These are phyloP conservation scores for Phytophthora capsici DNA, from an alignment of 352 stramenopile genomes.

Conservation along the genomic window DNA sequence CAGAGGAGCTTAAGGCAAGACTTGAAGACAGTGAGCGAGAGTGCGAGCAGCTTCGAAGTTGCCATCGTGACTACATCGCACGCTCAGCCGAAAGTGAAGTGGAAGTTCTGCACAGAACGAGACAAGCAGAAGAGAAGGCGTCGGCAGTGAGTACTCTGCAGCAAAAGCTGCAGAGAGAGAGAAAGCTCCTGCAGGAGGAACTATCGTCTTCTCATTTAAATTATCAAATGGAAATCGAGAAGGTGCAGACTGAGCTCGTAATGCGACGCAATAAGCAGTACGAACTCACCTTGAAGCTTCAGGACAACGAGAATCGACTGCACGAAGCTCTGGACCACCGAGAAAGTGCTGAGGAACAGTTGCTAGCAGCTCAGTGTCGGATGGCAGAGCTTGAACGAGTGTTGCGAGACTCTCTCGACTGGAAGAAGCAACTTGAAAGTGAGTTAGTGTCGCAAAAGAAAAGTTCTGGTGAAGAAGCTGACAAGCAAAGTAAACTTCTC, in stretches of 20 bases:
- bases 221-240: conserved; percentile 68
- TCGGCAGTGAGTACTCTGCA: conserved; percentile 45
- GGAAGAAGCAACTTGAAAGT: conserved; percentile 56
- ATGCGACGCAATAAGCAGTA: conserved; percentile 82
- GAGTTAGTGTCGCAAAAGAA: conserved; percentile 32
- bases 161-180: conserved; percentile 62
- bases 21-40: conserved; percentile 42
- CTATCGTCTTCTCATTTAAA: conserved; percentile 47
- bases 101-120: conserved; percentile 55
- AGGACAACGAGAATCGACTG: conserved; percentile 60
- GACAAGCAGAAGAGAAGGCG: conserved; percentile 49
- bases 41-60: conserved; percentile 45
- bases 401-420: conserved; percentile 58
- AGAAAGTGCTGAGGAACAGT: conserved; percentile 55
- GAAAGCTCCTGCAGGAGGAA: conserved; percentile 54
- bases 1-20: conserved; percentile 31
- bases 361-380: conserved; percentile 47
- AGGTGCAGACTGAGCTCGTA: conserved; percentile 72
- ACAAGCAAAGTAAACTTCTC: conserved; percentile 23
- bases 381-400: conserved; percentile 74
- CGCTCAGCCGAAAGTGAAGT: conserved; percentile 56
- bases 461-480: not conserved
- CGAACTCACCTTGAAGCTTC: conserved; percentile 75
- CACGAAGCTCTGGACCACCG: conserved; percentile 43
- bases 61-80: conserved; percentile 18